phyloP scores from a whole-genome alignment of 176 grass and related monocot genomes.

The Avena sativa region DNA sequence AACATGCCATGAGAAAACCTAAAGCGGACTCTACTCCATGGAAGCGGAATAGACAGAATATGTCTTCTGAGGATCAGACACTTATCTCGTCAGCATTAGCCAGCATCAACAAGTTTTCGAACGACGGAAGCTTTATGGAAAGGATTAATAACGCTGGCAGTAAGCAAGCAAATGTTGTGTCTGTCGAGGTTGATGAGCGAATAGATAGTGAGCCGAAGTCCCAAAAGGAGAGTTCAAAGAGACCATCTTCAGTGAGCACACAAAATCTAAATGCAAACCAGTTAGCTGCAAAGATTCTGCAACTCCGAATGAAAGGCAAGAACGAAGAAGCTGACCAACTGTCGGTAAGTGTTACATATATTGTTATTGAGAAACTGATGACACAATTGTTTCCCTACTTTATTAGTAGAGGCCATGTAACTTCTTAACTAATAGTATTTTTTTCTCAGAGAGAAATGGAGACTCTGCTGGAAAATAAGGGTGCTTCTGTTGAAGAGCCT shows the following conservation, averaged over 20 bases:
- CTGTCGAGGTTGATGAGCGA: slow-evolving; percentile 39
- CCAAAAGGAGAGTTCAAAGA: slow-evolving; percentile 44
- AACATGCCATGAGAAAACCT: slow-evolving; percentile 84
- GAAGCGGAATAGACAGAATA: slow-evolving; percentile 67
- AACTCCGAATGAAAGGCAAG: slow-evolving; percentile 93
- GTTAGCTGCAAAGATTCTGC: slow-evolving; percentile 85
- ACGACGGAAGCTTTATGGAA: slow-evolving; percentile 94
- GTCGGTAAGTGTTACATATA: slow-evolving; percentile 66
- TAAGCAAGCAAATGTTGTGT: slow-evolving; percentile 50
- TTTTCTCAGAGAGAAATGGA: slow-evolving; percentile 80
- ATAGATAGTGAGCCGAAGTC: slow-evolving; percentile 39
- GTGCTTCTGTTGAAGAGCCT: slow-evolving; percentile 49
- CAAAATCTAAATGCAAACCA: slow-evolving; percentile 88
- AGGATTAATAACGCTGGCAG: slow-evolving; percentile 53
- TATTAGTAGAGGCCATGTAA: slow-evolving; percentile 20
- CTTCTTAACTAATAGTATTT: slow-evolving; percentile 24
- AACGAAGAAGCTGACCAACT: slow-evolving; percentile 84
- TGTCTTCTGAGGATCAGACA: slow-evolving; percentile 73
- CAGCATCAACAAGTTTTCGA: slow-evolving; percentile 75
- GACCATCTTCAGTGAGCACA: slow-evolving; percentile 36
- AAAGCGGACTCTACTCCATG: slow-evolving; percentile 74
- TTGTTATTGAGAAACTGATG: slow-evolving; percentile 35
- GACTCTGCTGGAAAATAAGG: slow-evolving; percentile 60
- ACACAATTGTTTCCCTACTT: not conserved
- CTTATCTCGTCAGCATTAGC: slow-evolving; percentile 76